Evolutionary conservation across 192 early-diverging fungal genomes (phyloP).

Genomic region (Podila verticillata): DNA sequence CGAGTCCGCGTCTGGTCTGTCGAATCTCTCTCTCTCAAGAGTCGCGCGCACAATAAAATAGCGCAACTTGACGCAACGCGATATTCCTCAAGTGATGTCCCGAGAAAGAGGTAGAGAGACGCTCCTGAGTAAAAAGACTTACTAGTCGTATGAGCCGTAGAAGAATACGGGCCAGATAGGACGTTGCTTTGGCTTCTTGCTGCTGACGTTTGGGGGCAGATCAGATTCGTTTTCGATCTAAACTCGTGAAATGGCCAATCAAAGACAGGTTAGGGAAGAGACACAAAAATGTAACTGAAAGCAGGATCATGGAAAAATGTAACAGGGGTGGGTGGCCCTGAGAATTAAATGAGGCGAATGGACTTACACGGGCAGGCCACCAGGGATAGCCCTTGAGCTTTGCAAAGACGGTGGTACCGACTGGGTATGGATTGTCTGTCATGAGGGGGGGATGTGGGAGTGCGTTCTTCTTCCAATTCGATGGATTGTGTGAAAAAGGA

Average conservation of each 20-base stretch:
- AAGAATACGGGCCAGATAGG: conserved; percentile 51
- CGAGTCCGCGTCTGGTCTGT: no score
- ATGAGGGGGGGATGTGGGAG: conserved; percentile 6
- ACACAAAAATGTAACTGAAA: no score
- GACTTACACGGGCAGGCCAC: conserved; percentile 70
- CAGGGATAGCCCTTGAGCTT: conserved; percentile 69
- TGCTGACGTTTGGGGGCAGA: conserved; percentile 37
- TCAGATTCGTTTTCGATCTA: conserved; percentile 41
- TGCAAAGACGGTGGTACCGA: conserved; percentile 65
- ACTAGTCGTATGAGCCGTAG: conserved; percentile 50
- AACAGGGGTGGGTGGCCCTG: no score
- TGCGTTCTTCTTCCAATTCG: no score
- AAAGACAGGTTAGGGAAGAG: background rate
- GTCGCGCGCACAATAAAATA: no score
- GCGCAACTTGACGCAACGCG: no score
- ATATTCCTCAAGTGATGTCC: no score
- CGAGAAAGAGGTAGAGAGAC: no score
- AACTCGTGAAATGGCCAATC: background rate
- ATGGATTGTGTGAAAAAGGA: no score
- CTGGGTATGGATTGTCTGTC: conserved; percentile 49
- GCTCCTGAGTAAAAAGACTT: conserved; percentile 14
- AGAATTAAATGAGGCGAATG: no score
- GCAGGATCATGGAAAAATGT: no score
- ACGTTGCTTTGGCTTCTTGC: conserved; percentile 46
- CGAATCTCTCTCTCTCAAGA: no score